Evolutionary conservation across 345 rosid genomes (phyloP), one percentile per base, ranked within the genome.

Genomic region (Syzygium oleosum): DNA sequence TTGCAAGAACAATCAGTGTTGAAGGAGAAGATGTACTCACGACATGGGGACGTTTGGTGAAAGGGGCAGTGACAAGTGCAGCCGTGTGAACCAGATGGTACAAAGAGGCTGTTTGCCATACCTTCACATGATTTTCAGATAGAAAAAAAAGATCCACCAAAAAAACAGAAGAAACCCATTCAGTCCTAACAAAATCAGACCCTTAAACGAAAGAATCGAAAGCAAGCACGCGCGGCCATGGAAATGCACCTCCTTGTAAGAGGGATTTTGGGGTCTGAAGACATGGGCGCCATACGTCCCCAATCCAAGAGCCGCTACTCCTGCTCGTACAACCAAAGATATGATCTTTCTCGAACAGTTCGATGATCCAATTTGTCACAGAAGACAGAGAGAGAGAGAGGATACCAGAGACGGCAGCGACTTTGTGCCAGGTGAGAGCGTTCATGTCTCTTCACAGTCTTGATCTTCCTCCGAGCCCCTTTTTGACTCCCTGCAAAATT

Each of bases 71-170:
- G 89, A 96, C 88, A 84, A 98, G 94, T 84, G 99, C 98, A 34
- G 97, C 97, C 27, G 98, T 98, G 90, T 98, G 99, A 85, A 94
- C 94, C 93, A 96, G 89, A 93, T 98, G 99, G 91, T 96, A 98
- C 68, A 96, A 90, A 38, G 99, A 96, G 61, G 99, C 99, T 7
- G 96, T 96, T 58, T 96, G 96, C 99, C 98, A 96, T n/a, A 96
- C 98, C 99, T 95, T 21, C 87, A 86, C 4, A 51, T 78, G 79
- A 63, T 65, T 52, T 88, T 84, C 65, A 73, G 21, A 73, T 73
- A 10, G 80, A 10, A 73, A 19, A 73, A 34, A 56, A 52, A 61
- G 15, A 38, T 25, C 16, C 4, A 23, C 77, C 31, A 63, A 25
- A 34, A 34, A 21, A 58, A 85, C 7, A 85, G 25, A 78, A 86